Percentiles rank a stretch among this genome's conserved stretches.
Evolutionary conservation across 2,329 filamentous ascomycete genomes (phyloP).

Genomic region (Ophiostoma quercus): DNA sequence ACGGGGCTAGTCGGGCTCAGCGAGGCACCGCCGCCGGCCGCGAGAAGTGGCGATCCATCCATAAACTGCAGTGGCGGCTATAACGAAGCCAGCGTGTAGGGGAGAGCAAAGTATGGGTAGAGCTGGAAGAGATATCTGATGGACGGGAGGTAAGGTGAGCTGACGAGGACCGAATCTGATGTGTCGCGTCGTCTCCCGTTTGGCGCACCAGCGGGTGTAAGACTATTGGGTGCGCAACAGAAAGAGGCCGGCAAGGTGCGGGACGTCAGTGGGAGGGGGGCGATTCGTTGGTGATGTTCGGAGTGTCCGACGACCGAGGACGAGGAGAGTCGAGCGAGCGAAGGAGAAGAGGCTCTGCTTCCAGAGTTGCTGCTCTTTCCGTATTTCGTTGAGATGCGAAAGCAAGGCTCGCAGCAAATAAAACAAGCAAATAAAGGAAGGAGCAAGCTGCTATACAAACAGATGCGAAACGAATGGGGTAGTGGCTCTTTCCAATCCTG

Average conservation of each 20-base stretch:
- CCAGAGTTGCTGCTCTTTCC: neutral
- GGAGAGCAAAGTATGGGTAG: neutral
- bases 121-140: neutral
- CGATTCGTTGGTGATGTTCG: constrained; percentile 1
- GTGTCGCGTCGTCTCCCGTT: neutral
- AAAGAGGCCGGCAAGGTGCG: neutral
- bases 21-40: constrained; percentile 33
- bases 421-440: neutral
- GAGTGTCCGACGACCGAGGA: neutral
- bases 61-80: constrained; percentile 28
- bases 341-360: neutral
- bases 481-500: constrained; percentile 24
- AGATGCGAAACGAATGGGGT: constrained; percentile 20
- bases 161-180: neutral
- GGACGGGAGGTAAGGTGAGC: neutral
- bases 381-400: neutral
- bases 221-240: constrained; percentile 1
- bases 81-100: constrained; percentile 9
- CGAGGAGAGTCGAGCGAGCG: neutral
- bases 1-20: constrained; percentile 52
- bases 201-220: neutral
- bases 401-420: neutral
- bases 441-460: neutral
- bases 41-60: constrained; percentile 37
- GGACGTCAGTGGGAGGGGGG: neutral